Evolutionary conservation across 441 rosid genomes (phyloP).

Genomic region (Erysimum cheiri): DNA sequence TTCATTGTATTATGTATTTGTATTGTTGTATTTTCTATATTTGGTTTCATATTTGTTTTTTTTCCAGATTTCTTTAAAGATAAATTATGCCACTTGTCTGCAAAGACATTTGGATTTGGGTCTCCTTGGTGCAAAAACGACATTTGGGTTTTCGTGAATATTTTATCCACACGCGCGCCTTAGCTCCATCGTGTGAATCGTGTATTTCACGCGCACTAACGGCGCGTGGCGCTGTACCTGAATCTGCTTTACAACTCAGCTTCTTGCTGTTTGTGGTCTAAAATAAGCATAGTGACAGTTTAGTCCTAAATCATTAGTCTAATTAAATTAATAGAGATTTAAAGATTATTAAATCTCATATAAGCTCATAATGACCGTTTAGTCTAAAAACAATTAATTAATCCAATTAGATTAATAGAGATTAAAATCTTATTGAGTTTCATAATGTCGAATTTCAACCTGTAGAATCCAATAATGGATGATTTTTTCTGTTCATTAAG

Average conservation of each 20-base stretch:
- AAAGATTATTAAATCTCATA: not conserved
- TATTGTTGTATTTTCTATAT: not conserved
- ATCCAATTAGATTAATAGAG: not conserved
- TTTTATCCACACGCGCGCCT: constrained; percentile 26
- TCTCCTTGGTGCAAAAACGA: constrained; percentile 29
- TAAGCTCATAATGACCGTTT: not conserved
- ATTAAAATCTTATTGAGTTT: not conserved
- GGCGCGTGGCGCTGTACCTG: constrained; percentile 6
- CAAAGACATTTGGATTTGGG: constrained; percentile 26
- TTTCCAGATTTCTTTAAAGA: too few species aligned
- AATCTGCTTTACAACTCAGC: constrained; percentile 27
- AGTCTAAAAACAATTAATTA: not conserved
- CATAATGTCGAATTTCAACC: not conserved
- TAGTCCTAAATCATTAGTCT: constrained; percentile 1
- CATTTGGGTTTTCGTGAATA: constrained; percentile 26
- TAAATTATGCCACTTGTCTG: constrained; percentile 12
- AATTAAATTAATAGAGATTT: not conserved
- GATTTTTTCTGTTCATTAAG: too few species aligned
- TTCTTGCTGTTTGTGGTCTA: constrained; percentile 22
- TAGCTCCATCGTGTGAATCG: not conserved
- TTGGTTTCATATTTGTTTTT: not conserved
- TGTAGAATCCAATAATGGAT: not conserved
- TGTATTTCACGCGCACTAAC: not conserved
- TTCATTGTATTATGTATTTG: not conserved
- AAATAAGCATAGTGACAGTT: constrained; percentile 14